Evolutionary conservation across 768 basidiomycete species (phyloP), one percentile per base, ranked within the genome.

Genomic region (Termitomyces sp.): DNA sequence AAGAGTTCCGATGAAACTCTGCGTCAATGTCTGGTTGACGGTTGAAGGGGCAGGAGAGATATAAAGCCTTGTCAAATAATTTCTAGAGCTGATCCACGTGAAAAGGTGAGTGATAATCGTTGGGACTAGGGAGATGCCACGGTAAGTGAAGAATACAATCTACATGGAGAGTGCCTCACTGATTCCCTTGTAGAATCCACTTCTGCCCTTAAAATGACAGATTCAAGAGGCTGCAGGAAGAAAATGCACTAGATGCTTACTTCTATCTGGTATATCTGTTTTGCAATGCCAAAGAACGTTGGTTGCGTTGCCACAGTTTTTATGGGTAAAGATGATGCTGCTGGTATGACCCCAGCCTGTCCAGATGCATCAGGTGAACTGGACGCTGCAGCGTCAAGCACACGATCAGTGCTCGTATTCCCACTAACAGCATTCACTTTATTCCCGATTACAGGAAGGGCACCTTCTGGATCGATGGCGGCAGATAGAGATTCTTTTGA

Each of bases 1-100:
- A 1, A 63, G 34, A 22, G 53, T 56, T 35, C 49, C 51, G 15
- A 65, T 17, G n/a, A 60, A 22, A 17, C 56, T 46, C 1, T 28
- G 34, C 14, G 49, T 4, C 0, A 64, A 12, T n/a, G 48, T 52
- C 15, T 51, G 53, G n/a, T 37, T 14, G n/a, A 54, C 4, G 12
- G 51, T 56, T 7, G 41, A 32, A n/a, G 63, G 58, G 6, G 58
- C 56, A n/a, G 66, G 64, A 12, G 66, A 64, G 3, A 65, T 51
- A n/a, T 64, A 62, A 7, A 60, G 0, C 45, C 61, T 62, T 2
- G 51, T 34, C 26, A 43, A 8, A 10, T 5, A 22, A 28, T 35
- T 51, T 42, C 38, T 15, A 19, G 46, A 19, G 53, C 32, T 52
- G 22, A 59, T 43, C 50, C 21, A n/a, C 40, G 40, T 34, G 38